A percentile compares a stretch with the other conserved stretches of the same genome.
Conservation (phyloP, 768 basidiomycete species). For the Boletus sensibilis region DNA sequence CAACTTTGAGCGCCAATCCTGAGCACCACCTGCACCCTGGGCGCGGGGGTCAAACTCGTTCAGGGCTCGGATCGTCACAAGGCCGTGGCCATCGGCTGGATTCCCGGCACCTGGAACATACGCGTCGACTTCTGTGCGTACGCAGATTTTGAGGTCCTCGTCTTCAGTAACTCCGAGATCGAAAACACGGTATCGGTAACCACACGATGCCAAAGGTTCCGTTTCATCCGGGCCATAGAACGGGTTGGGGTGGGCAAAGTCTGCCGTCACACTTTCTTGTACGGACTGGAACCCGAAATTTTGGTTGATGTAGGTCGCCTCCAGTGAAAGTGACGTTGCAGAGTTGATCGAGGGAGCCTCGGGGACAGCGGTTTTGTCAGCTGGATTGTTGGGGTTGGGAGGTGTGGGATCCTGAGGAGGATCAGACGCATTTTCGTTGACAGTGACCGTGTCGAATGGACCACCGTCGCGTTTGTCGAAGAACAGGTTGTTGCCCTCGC, state of each 20-base stretch:
- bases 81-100: constrained; percentile 66
- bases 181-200: constrained; percentile 94
- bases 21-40: constrained; percentile 88
- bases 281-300: constrained; percentile 98
- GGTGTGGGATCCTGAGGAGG: constrained; percentile 83
- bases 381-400: constrained; percentile 73
- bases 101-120: constrained; percentile 63
- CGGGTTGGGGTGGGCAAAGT: constrained; percentile 87
- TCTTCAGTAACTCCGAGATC: constrained; percentile 89
- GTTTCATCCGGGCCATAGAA: constrained; percentile 94
- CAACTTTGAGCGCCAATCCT: constrained; percentile 98
- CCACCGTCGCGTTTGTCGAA: constrained; percentile 98
- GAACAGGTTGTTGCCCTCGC: constrained; percentile 91
- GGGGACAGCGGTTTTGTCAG: constrained; percentile 57
- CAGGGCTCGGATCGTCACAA: constrained; percentile 89
- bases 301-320: constrained; percentile 98
- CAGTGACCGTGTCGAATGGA: constrained; percentile 94
- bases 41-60: constrained; percentile 96
- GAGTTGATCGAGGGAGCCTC: constrained; percentile 89
- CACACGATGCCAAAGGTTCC: constrained; percentile 92
- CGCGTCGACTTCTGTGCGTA: constrained; percentile 96
- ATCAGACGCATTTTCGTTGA: constrained; percentile 97
- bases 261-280: constrained; percentile 64
- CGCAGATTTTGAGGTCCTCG: constrained; percentile 86
- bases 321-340: constrained; percentile 88